Conservation (phyloP, 2,329 filamentous ascomycete genomes). For the Thielaviopsis ethacetica region DNA sequence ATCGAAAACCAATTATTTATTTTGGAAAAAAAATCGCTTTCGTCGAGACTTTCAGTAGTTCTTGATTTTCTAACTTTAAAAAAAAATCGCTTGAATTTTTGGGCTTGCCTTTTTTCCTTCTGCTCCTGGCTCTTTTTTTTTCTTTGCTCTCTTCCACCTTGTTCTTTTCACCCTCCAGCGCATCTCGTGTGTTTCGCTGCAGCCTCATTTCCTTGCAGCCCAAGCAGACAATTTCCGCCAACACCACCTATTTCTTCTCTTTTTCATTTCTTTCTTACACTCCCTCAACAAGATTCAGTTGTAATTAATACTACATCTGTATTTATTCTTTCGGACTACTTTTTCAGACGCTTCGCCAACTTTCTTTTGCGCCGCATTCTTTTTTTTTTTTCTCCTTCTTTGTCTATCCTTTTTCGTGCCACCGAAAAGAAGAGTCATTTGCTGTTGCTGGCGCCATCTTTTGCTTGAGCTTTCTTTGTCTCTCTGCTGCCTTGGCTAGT, state of each 20-base stretch:
- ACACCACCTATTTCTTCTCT: background rate
- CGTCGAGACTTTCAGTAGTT: constrained; percentile 11
- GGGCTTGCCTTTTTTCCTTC: background rate
- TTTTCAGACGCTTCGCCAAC: background rate
- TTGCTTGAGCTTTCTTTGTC: background rate
- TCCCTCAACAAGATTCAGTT: background rate
- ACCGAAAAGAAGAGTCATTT: background rate
- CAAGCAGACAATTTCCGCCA: constrained; percentile 1
- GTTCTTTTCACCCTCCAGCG: background rate
- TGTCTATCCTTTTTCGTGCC: background rate
- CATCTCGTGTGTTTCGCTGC: constrained; percentile 7
- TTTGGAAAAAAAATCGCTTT: background rate
- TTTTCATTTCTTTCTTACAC: background rate
- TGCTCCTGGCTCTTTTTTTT: background rate
- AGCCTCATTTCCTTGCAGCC: constrained; percentile 4
- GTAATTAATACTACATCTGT: background rate
- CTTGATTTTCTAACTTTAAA: constrained; percentile 5
- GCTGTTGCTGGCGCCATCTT: background rate
- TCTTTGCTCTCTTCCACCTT: background rate
- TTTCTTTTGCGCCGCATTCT: background rate
- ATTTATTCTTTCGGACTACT: background rate
- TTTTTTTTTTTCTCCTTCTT: background rate
- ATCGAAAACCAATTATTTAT: background rate
- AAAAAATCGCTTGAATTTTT: constrained; percentile 5
- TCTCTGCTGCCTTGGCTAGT: constrained; percentile 6